Evolutionary conservation across 805 yeast species (phyloP).

Genomic region (Nakazawaea wickerhamii): DNA sequence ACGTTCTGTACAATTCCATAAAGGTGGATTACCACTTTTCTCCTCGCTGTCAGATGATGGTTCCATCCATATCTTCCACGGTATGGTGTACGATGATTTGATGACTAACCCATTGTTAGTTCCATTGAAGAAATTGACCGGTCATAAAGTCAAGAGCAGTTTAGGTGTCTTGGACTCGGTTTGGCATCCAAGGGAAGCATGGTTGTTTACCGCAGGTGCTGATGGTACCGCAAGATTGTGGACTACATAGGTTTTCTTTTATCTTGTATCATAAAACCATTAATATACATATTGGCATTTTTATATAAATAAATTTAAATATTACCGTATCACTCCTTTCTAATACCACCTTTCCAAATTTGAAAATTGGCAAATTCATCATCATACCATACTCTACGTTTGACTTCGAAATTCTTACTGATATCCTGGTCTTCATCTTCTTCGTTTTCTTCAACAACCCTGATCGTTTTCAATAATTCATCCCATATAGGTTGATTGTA

Average conservation of each 20-base stretch:
- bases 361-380: slow-evolving; percentile 22
- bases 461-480: slow-evolving; percentile 22
- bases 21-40: slow-evolving; percentile 78
- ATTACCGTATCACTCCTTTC: slow-evolving; percentile 13
- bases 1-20: slow-evolving; percentile 82
- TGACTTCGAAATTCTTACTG: slow-evolving; percentile 13
- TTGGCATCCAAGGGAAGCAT: slow-evolving; percentile 98
- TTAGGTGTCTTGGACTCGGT: slow-evolving; percentile 82
- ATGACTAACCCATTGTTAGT: slow-evolving; percentile 94
- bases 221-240: slow-evolving; percentile 93
- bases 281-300: neutral
- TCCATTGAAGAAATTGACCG: slow-evolving; percentile 89
- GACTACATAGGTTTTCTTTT: slow-evolving; percentile 60
- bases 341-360: slow-evolving; percentile 33
- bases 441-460: slow-evolving; percentile 5
- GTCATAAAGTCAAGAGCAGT: slow-evolving; percentile 75
- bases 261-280: neutral
- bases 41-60: slow-evolving; percentile 97
- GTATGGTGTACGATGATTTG: slow-evolving; percentile 90
- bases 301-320: neutral
- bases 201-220: slow-evolving; percentile 97
- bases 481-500: slow-evolving; percentile 34
- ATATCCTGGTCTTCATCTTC: slow-evolving; percentile 18
- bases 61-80: slow-evolving; percentile 88
- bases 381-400: slow-evolving; percentile 11